Evolutionary conservation across 768 basidiomycete species (phyloP), one percentile per base, ranked within the genome.

Genomic region (Auriscalpium microsporum): DNA sequence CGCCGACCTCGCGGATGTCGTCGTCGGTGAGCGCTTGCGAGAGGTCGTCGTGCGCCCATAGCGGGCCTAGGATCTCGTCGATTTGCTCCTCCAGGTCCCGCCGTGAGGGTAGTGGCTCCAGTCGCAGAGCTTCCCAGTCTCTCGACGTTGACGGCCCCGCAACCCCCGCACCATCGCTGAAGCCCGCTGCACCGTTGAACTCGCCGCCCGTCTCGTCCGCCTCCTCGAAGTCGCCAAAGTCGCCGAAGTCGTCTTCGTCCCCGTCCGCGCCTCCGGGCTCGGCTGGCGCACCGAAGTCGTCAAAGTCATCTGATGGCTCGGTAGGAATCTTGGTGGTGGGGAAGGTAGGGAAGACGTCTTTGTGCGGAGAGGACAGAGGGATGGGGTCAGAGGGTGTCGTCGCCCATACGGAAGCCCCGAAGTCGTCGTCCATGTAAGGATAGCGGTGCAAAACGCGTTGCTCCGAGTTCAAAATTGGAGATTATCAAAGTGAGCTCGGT

Each of bases 201-300:
- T 65, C 65, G 54, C 65, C 64, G 47, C 69, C 65, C 38, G 67
- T 61, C 10, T 64, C 58, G 21, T 53, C 61, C 52, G 35, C 56
- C 37, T 58, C 74, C 65, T 67, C 77, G 23, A 68, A 82, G 59
- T 88, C 88, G 62, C 83, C 89, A 68, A 92, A 92, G 64, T 93
- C 92, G 16, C 86, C 90, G 69, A 92, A 92, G 61, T 92, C 90
- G 61, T 90, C 91, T 47, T 87, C 85, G 13, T 73, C 78, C 37
- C 70, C 74, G 10, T 67, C 66, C 23, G 57, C 63, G 2, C 62
- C 70, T 33, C 75, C 72, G 3, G 70, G 70, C 21, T 70, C 70
- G 58, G 72, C 65, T 58, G 72, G 67, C 59, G 79, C 72, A 44
- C 78, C 80, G 67, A 86, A 86, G 55, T 82, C 82, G 56, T 84